Evolutionary conservation across 176 grass and related monocot genomes (phyloP).

Genomic region (Dactylis glomerata): DNA sequence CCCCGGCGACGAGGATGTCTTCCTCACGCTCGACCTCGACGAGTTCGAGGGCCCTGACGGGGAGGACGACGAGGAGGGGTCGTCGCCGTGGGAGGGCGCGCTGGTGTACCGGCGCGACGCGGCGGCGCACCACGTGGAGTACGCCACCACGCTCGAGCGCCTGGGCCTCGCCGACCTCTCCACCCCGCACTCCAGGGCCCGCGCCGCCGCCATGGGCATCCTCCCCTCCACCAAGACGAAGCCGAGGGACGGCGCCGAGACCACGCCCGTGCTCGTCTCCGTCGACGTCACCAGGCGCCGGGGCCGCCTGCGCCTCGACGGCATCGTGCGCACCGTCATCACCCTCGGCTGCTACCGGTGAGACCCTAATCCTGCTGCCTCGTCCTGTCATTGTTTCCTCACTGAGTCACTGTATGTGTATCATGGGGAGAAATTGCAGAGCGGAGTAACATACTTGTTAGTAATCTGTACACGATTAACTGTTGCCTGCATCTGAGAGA

Average conservation of each 20-base stretch:
- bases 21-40: slow-evolving; percentile 32
- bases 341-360: slow-evolving; percentile 73
- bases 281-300: slow-evolving; percentile 64
- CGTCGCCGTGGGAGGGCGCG: slow-evolving; percentile 64
- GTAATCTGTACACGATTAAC: background rate
- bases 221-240: slow-evolving; percentile 8
- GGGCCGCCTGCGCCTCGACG: slow-evolving; percentile 62
- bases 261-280: slow-evolving; percentile 57
- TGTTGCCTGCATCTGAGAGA: background rate
- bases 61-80: slow-evolving; percentile 6
- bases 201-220: slow-evolving; percentile 65
- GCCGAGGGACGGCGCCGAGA: slow-evolving; percentile 6
- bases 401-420: background rate
- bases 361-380: background rate
- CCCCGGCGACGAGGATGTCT: background rate
- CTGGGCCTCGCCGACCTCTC: slow-evolving; percentile 66
- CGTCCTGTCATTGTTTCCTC: background rate
- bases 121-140: slow-evolving; percentile 59
- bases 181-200: slow-evolving; percentile 36
- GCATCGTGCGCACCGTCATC: slow-evolving; percentile 75
- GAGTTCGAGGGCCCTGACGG: background rate
- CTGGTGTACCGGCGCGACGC: slow-evolving; percentile 75
- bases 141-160: slow-evolving; percentile 60
- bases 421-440: background rate
- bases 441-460: background rate